These are phyloP conservation scores for Marsdenia floribunda DNA, from an alignment of 257 asterid species.

Conservation along the genomic window DNA sequence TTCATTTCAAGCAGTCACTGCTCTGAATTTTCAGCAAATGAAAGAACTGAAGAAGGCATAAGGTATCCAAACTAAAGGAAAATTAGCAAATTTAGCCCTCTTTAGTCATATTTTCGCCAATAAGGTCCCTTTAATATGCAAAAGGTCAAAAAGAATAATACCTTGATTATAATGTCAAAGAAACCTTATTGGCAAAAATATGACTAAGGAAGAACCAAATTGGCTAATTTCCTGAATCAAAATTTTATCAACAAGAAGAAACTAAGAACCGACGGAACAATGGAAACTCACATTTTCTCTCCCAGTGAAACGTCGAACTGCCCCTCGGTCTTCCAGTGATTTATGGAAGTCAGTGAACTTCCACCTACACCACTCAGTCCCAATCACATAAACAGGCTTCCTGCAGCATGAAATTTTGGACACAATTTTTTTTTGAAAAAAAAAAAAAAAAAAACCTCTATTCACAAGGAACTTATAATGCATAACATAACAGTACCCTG, in stretches of 20 bases:
- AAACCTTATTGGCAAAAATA: too few relatives aligned
- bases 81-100: too few relatives aligned
- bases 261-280: background rate
- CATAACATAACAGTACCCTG: conserved; percentile 49
- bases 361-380: conserved; percentile 80
- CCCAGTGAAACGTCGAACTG: conserved; percentile 65
- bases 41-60: background rate
- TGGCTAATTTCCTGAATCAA: background rate
- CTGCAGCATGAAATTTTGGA: conserved; percentile 40
- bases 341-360: conserved; percentile 64
- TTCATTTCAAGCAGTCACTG: background rate
- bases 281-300: conserved; percentile 51
- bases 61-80: background rate
- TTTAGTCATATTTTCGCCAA: too few relatives aligned
- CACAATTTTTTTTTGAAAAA: background rate
- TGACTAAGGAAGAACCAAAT: too few relatives aligned
- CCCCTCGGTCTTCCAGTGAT: conserved; percentile 48
- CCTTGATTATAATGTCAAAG: too few relatives aligned
- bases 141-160: too few relatives aligned
- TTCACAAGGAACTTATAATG: background rate
- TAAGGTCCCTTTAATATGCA: too few relatives aligned
- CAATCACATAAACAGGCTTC: conserved; percentile 91
- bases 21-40: background rate
- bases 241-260: background rate
- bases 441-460: background rate